Evolutionary conservation across 1,284 basidiomycete species (phyloP), one percentile per base, ranked within the genome.

Genomic region (Trametes pubescens): DNA sequence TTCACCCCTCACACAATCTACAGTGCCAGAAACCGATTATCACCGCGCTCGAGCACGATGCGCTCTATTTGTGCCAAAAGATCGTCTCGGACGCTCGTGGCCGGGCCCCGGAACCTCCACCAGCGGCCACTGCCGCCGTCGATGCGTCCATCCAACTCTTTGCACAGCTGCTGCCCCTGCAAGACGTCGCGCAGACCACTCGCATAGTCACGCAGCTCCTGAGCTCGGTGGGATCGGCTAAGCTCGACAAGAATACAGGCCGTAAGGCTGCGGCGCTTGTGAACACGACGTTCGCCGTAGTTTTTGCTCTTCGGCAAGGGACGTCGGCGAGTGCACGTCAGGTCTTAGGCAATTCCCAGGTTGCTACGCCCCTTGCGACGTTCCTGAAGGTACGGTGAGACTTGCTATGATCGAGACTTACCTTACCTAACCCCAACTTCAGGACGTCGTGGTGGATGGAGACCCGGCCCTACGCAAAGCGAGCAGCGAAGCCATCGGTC

Each of bases 111-210:
- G 87, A 92, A 65, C 86, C 92, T 16, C 87, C 93, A 2, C 91
- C 96, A 0, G 83, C 95, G 0, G 84, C 87, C 0, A 96, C 95
- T 0, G 89, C 92, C 10, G 91, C 95, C 4, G 92, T 98, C 24
- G 94, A 99, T 75, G 90, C 93, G 2, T 92, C 95, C 0, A 90
- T 99, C 32, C 88, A 92, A 63, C 83, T 99, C 0, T 98, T 99
- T 72, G 84, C 92, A 0, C 82, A 86, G 26, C 79, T 98, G 16
- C 85, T 98, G 14, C 90, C 94, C 0, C 79, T 90, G 38, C 95
- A 98, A 76, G 92, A 93, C 69, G 78, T 89, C 5, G 76, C 87
- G 10, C 85, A 90, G 0, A 89, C 91, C 48, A 81, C 86, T 0
- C 86, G 88, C 48, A 85, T 88, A 0, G 80, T 98, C 47, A 86